Base-by-base conservation (phyloP, 345 rosid species). In the Trapa incisa region DNA sequence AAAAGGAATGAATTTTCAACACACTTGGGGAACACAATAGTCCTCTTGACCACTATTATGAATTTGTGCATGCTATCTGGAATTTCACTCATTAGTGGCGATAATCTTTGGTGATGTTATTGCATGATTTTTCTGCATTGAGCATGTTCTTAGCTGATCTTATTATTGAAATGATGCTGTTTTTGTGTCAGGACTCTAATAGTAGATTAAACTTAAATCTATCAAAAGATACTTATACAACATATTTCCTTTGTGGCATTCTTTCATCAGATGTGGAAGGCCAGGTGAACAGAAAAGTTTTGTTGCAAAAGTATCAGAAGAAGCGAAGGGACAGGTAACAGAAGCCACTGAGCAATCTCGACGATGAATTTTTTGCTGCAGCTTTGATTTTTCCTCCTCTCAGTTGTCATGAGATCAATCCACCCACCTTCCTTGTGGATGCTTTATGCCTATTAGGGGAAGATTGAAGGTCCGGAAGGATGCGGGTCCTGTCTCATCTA, bases 281-380 rank as follows among this genome's bases (percentile, higher is more conserved):
- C 64, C 96, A 85, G 74, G 76, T 81, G 33, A 87, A 74, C 81
- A 79, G 97, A 71, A 81, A 83, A 77, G 77, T 78, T 33, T 84
- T 79, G 43, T 70, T 87, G 86, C 92, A 83, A 78, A 84, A 88
- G 80, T 91, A 87, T 72, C 83, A 65, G 14, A 91, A 88, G 64
- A 91, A 88, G 84, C 79, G 84, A 17, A 88, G 87, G 65, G 96
- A 88, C 75, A 91, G 97, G 97, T 91, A 57, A n/a, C 3, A 35
- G 33, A 58, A 14, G 43, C 16, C 45, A 71, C 73, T 66, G 48
- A 58, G 63, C 38, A 35, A 9, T 58, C 8, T 5, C 35, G 38
- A 16, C 29, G 9, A 32, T 29, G 11, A 58, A 9, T 33, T 58
- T 35, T 58, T 2, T 58, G 63, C 38, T 35, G 63, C 60, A 54